A percentile compares a stretch with the other conserved stretches of the same genome.
These are phyloP conservation scores for Pueraria montana DNA, from an alignment of 306 rosid species.

Conservation along the genomic window DNA sequence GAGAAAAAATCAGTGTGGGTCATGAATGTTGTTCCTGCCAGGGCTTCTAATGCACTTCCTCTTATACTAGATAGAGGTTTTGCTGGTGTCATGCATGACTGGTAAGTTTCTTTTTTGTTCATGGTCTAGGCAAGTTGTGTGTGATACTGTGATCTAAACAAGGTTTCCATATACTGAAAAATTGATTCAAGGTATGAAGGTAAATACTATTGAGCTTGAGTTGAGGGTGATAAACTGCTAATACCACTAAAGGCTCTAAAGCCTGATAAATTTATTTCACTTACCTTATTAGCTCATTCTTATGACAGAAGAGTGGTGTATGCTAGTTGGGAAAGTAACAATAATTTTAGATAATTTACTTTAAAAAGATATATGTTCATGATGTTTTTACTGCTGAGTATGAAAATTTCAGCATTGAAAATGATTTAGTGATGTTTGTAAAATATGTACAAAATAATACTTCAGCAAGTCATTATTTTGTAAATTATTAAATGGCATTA, in stretches of 20 bases:
- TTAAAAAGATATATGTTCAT: constrained; percentile 9
- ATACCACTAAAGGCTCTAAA: constrained; percentile 31
- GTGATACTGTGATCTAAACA: constrained; percentile 4
- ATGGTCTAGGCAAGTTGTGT: constrained; percentile 30
- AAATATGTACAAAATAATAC: constrained; percentile 8
- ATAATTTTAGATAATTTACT: constrained; percentile 21
- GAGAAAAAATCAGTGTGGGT: constrained; percentile 93
- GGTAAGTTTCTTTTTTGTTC: constrained; percentile 66
- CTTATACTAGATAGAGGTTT: constrained; percentile 91
- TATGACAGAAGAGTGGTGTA: constrained; percentile 17
- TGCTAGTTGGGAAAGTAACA: constrained; percentile 29
- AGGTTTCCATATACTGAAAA: constrained; percentile 2
- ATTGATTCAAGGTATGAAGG: neutral
- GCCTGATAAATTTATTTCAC: constrained; percentile 22
- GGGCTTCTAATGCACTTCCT: constrained; percentile 82
- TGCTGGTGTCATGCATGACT: constrained; percentile 93
- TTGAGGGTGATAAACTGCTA: constrained; percentile 25
- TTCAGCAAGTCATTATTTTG: neutral
- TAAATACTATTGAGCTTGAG: constrained; percentile 4
- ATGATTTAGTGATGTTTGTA: constrained; percentile 20
- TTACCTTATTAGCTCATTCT: neutral
- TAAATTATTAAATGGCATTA: constrained; percentile 14
- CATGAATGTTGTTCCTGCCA: constrained; percentile 94
- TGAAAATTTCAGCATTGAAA: constrained; percentile 14
- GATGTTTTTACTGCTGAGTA: neutral